These are phyloP conservation scores for Farysia itapuensis DNA, from an alignment of 1,284 basidiomycete species.

Conservation along the genomic window DNA sequence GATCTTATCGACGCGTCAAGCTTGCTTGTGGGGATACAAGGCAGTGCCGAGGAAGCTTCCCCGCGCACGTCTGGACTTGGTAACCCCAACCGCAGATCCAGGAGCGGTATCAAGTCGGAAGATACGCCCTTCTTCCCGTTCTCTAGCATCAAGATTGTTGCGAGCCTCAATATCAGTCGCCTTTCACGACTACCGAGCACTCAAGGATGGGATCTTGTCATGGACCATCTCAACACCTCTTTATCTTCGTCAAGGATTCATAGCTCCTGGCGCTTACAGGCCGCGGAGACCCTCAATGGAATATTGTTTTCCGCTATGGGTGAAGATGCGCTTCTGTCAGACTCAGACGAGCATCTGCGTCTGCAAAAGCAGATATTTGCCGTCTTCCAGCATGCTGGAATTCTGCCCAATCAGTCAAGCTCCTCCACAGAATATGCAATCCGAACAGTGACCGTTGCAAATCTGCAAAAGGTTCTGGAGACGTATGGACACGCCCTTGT, in stretches of 20 bases:
- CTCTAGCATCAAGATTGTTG: slow-evolving; percentile 76
- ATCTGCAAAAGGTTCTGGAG: slow-evolving; percentile 80
- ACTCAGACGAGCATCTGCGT: slow-evolving; percentile 63
- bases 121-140: slow-evolving; percentile 71
- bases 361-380: slow-evolving; percentile 81
- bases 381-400: slow-evolving; percentile 77
- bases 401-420: slow-evolving; percentile 64
- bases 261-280: slow-evolving; percentile 79
- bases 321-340: slow-evolving; percentile 61
- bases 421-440: slow-evolving; percentile 67
- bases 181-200: slow-evolving; percentile 76
- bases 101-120: slow-evolving; percentile 43
- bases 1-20: slow-evolving; percentile 13
- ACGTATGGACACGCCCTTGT: slow-evolving; percentile 85
- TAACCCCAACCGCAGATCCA: no score
- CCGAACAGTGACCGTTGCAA: slow-evolving; percentile 81
- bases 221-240: slow-evolving; percentile 75
- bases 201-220: slow-evolving; percentile 82
- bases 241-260: slow-evolving; percentile 71
- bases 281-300: slow-evolving; percentile 76
- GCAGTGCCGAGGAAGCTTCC: not conserved
- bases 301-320: slow-evolving; percentile 62
- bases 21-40: not conserved
- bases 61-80: not conserved
- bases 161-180: slow-evolving; percentile 78